Percentiles rank a stretch among this genome's conserved stretches.
These are phyloP conservation scores for Colletotrichum navitas DNA, from an alignment of 2,329 filamentous ascomycete genomes.

Conservation along the genomic window DNA sequence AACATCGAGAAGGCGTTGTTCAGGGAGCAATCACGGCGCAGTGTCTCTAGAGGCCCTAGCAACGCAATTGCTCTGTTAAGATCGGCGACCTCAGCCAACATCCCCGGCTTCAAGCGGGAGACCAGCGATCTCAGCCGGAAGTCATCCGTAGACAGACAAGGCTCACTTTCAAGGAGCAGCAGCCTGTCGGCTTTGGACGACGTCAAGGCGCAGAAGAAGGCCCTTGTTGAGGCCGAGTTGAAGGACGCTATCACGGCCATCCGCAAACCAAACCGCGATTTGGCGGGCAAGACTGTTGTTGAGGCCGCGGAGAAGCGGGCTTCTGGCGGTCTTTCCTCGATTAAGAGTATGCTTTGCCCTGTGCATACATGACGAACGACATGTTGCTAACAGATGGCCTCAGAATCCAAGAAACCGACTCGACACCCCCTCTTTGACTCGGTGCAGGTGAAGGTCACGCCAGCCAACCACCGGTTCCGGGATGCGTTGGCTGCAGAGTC, in stretches of 20 bases:
- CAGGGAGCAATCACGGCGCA: constrained; percentile 68
- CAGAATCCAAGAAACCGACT: constrained; percentile 66
- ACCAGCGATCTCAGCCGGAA: constrained; percentile 65
- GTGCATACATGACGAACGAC: neutral
- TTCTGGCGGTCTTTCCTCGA: constrained; percentile 58
- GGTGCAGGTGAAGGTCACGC: constrained; percentile 69
- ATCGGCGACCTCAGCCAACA: constrained; percentile 73
- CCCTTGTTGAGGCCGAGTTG: constrained; percentile 76
- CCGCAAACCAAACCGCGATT: constrained; percentile 80
- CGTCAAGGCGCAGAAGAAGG: constrained; percentile 73
- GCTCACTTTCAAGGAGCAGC: constrained; percentile 55
- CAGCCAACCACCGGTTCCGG: constrained; percentile 66
- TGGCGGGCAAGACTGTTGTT: constrained; percentile 75
- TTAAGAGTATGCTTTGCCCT: constrained; percentile 60
- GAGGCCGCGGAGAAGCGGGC: constrained; percentile 75
- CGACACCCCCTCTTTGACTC: constrained; percentile 54
- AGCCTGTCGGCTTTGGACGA: constrained; percentile 66
- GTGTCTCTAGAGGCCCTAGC: constrained; percentile 68
- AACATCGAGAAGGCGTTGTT: constrained; percentile 74
- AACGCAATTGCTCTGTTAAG: constrained; percentile 74
- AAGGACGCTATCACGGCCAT: constrained; percentile 80
- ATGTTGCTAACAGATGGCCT: constrained; percentile 44
- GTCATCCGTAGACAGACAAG: constrained; percentile 55
- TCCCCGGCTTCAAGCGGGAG: constrained; percentile 76
- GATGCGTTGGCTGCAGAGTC: constrained; percentile 58